These are phyloP conservation scores for Gossypium lobatum DNA, from an alignment of 441 rosid species.

Conservation along the genomic window DNA sequence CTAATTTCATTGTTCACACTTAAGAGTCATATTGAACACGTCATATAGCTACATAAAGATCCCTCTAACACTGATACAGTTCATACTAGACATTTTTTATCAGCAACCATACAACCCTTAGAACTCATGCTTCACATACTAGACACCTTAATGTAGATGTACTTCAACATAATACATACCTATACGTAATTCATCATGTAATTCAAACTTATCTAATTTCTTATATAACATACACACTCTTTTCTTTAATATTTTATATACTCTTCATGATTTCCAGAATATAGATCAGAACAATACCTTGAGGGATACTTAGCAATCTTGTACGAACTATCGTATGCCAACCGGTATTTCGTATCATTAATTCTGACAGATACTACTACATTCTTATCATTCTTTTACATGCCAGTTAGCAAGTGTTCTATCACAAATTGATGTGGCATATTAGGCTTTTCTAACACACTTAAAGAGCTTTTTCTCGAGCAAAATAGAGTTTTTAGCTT, in stretches of 20 bases:
- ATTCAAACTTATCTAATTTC: not conserved
- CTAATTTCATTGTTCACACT: too few relatives aligned
- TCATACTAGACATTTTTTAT: not conserved
- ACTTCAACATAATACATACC: not conserved
- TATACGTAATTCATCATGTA: too few relatives aligned
- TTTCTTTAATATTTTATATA: not conserved
- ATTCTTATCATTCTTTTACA: not conserved
- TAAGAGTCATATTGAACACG: too few relatives aligned
- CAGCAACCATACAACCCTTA: not conserved
- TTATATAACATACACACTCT: not conserved
- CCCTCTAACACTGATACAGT: too few relatives aligned
- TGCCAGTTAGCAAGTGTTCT: not conserved
- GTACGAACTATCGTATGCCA: not conserved
- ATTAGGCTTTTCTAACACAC: too few relatives aligned
- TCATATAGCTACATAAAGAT: too few relatives aligned
- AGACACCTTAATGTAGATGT: not conserved
- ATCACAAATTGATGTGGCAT: too few relatives aligned
- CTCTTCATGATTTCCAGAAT: not conserved
- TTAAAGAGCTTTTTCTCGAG: not conserved
- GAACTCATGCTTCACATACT: not conserved
- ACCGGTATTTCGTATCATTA: too few relatives aligned
- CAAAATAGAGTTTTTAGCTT: too few relatives aligned
- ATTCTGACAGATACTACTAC: not conserved
- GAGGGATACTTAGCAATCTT: not conserved
- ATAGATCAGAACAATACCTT: not conserved